Evolutionary conservation across 1,139 yeast genomes (phyloP), one percentile per base, ranked within the genome.

Genomic region (Wickerhamomyces sp.): DNA sequence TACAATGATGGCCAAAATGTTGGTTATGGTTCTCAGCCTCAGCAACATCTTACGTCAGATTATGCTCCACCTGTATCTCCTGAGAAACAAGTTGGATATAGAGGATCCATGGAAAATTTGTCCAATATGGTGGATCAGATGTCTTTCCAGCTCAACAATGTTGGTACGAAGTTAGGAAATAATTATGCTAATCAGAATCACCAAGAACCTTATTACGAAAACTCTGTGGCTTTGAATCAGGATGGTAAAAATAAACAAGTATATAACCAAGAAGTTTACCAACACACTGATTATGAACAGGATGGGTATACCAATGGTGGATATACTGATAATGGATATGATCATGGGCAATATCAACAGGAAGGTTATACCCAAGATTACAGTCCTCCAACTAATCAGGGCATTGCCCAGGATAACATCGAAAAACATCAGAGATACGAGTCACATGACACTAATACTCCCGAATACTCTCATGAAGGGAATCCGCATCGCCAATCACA

Each of bases 41-140:
- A 27, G 13, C 25, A 27, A 14, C 15, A 27, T 20, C 28, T 31
- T 31, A 18, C 22, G 14, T 14, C 31, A 3, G 10, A 27, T 15
- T 16, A 14, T 13, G 15, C 28, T 14, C 14, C 34, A 2, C 20
- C 18, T 8, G 14, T 25, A n/a, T 14, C 20, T 14, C 15, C 29
- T 16, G 28, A 31, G 12, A 14, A 22, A 14, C 13, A 31, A 9
- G 13, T 10, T 15, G 17, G n/a, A n/a, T 24, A 6, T 15, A 24
- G 37, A 28, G 44, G 40, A 1, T 48, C 56, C 1, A 41, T 46
- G 17, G 53, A 51, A 24, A 41, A 44, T 35, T 28, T 51, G 26
- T 33, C 47, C 1, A 22, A 47, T 8, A 58, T 63, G 64, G 64
- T 64, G n/a, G 65, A 61, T 35, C 52, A 60, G 20, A 53, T 64